Conservation (phyloP, 192 early-diverging fungal species). For the Coemansia sp. region DNA sequence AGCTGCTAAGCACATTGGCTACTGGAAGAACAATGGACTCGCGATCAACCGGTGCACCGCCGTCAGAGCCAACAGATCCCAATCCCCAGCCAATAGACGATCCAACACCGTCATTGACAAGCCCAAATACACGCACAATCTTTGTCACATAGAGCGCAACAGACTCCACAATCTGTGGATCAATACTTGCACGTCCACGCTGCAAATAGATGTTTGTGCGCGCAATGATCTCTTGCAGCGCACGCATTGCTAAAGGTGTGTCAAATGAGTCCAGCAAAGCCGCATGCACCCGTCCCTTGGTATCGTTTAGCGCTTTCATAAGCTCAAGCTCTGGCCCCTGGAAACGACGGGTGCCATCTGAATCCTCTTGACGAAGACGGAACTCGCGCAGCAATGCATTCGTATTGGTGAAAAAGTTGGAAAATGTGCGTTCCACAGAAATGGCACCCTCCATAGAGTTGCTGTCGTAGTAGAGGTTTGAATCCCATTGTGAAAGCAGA, state of each 20-base stretch:
- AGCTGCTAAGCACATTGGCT: conserved; percentile 74
- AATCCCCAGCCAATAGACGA: conserved; percentile 70
- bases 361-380: conserved; percentile 55
- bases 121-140: conserved; percentile 84
- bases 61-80: conserved; percentile 24
- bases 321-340: conserved; percentile 71
- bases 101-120: conserved; percentile 61
- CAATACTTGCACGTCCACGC: conserved; percentile 60
- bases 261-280: conserved; percentile 93
- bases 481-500: conserved; percentile 84
- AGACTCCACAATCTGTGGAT: conserved; percentile 72
- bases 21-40: conserved; percentile 80
- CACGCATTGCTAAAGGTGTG: conserved; percentile 78
- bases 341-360: conserved; percentile 73
- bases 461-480: conserved; percentile 81
- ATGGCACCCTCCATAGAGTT: conserved; percentile 76
- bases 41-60: conserved; percentile 22
- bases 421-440: conserved; percentile 72
- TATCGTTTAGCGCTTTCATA: conserved; percentile 61
- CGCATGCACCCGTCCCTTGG: conserved; percentile 73
- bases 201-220: conserved; percentile 81
- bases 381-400: conserved; percentile 75
- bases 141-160: conserved; percentile 79
- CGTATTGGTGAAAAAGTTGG: conserved; percentile 88
- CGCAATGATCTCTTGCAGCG: conserved; percentile 76